Conservation (phyloP, 1,139 yeast genomes). For the Magnusiomyces sp. region DNA sequence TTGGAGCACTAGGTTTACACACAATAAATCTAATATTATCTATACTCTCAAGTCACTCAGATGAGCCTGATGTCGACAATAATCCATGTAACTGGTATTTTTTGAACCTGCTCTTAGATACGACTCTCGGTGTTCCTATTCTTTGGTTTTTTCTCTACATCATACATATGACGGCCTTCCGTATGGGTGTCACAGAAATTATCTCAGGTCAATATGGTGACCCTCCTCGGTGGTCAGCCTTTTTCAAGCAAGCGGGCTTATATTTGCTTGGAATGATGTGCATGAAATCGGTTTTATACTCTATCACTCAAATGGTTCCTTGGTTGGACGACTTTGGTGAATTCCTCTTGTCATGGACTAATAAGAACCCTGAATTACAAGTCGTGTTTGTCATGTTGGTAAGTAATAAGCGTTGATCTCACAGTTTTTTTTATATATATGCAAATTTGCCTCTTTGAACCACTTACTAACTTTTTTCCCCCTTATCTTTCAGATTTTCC, state of each 20-base stretch:
- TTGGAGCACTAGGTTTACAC: slow-evolving; percentile 83
- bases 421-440: background rate
- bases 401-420: slow-evolving; percentile 14
- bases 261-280: slow-evolving; percentile 51
- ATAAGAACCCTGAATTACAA: slow-evolving; percentile 70
- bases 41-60: slow-evolving; percentile 39
- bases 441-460: background rate
- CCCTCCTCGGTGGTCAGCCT: slow-evolving; percentile 59
- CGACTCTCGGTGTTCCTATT: slow-evolving; percentile 90
- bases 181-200: slow-evolving; percentile 46
- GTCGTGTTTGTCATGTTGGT: slow-evolving; percentile 80
- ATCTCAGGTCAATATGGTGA: slow-evolving; percentile 79
- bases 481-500: slow-evolving; percentile 68
- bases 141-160: slow-evolving; percentile 47
- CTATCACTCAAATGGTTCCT: slow-evolving; percentile 52
- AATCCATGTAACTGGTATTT: slow-evolving; percentile 66
- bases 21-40: slow-evolving; percentile 68
- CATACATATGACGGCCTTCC: slow-evolving; percentile 43
- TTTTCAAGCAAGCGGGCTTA: slow-evolving; percentile 62
- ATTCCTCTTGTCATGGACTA: slow-evolving; percentile 65
- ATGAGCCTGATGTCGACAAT: slow-evolving; percentile 29
- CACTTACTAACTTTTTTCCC: slow-evolving; percentile 48
- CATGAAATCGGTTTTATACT: slow-evolving; percentile 49
- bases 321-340: slow-evolving; percentile 49
- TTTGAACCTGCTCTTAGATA: slow-evolving; percentile 75